These are phyloP conservation scores for Pleurotus pulmonarius DNA, from an alignment of 768 basidiomycete species.

Conservation along the genomic window DNA sequence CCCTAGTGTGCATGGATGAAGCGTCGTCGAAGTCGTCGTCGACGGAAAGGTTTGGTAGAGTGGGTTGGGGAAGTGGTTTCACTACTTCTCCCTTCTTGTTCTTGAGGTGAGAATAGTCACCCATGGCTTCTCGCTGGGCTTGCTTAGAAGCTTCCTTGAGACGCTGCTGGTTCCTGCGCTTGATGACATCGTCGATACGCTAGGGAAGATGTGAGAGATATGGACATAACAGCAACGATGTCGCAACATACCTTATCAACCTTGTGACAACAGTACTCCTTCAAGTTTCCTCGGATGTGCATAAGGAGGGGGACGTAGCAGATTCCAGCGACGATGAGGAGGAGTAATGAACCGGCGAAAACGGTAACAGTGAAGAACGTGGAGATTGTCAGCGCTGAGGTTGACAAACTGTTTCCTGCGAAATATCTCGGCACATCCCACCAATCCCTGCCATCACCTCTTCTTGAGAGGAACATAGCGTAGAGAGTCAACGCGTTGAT, in stretches of 20 bases:
- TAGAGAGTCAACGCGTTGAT: conserved; percentile 98
- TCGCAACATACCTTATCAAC: conserved; percentile 78
- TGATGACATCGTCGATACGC: conserved; percentile 94
- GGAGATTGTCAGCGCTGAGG: conserved; percentile 80
- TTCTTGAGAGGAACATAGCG: conserved; percentile 72
- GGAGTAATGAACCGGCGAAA: conserved; percentile 78
- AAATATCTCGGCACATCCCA: conserved; percentile 81
- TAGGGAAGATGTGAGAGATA: conserved; percentile 23
- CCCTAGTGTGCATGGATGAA: conserved; percentile 54
- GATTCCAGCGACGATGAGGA: conserved; percentile 80
- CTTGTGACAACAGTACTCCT: conserved; percentile 99
- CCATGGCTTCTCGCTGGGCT: conserved; percentile 88
- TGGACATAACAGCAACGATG: background rate
- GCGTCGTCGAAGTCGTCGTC: conserved; percentile 69
- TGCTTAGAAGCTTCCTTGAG: conserved; percentile 74
- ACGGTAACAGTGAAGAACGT: conserved; percentile 89
- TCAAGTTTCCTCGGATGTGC: conserved; percentile 95
- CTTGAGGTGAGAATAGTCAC: conserved; percentile 88
- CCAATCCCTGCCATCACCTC: conserved; percentile 44
- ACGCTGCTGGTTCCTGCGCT: conserved; percentile 85
- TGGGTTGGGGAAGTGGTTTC: conserved; percentile 88
- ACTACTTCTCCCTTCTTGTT: conserved; percentile 87
- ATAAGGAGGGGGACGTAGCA: conserved; percentile 92
- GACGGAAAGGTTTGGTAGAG: conserved; percentile 87
- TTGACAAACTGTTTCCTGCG: conserved; percentile 65